phyloP scores from a whole-genome alignment of 345 rosid genomes.

The Turritis glabra region DNA sequence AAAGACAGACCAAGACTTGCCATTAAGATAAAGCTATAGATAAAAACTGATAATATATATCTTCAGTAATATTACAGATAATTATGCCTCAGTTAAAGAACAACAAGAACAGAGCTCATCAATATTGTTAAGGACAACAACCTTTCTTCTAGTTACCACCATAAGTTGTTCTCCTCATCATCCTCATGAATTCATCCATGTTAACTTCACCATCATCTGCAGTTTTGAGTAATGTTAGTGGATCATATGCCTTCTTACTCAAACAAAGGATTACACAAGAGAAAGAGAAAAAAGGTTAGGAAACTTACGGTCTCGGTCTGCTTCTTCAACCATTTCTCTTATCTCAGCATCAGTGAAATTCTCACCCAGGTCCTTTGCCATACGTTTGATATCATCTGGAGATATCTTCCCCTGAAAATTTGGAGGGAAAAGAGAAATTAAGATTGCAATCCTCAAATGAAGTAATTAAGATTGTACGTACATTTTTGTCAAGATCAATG shows the following conservation, averaged over 20 bases:
- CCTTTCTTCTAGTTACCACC: slow-evolving; percentile 52
- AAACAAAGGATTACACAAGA: not conserved
- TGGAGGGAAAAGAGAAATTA: not conserved
- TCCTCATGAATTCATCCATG: slow-evolving; percentile 68
- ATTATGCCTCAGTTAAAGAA: slow-evolving; percentile 4
- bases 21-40: not conserved
- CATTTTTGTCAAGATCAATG: slow-evolving; percentile 89
- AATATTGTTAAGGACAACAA: not conserved
- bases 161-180: slow-evolving; percentile 68
- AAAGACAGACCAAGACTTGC: slow-evolving; percentile 6
- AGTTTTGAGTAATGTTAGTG: slow-evolving; percentile 1
- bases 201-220: slow-evolving; percentile 78
- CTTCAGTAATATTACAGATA: slow-evolving; percentile 1
- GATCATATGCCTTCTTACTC: not conserved
- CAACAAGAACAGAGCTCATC: slow-evolving; percentile 11
- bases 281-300: not conserved
- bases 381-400: slow-evolving; percentile 57
- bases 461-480: slow-evolving; percentile 30
- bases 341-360: slow-evolving; percentile 70
- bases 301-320: slow-evolving; percentile 79
- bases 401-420: slow-evolving; percentile 78
- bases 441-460: not conserved
- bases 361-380: slow-evolving; percentile 86
- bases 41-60: not conserved
- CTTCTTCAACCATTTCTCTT: slow-evolving; percentile 84